A percentile compares a stretch with the other conserved stretches of the same genome.
Conservation (phyloP, 805 yeast genomes). For the Saccharomycopsis lassenensis region DNA sequence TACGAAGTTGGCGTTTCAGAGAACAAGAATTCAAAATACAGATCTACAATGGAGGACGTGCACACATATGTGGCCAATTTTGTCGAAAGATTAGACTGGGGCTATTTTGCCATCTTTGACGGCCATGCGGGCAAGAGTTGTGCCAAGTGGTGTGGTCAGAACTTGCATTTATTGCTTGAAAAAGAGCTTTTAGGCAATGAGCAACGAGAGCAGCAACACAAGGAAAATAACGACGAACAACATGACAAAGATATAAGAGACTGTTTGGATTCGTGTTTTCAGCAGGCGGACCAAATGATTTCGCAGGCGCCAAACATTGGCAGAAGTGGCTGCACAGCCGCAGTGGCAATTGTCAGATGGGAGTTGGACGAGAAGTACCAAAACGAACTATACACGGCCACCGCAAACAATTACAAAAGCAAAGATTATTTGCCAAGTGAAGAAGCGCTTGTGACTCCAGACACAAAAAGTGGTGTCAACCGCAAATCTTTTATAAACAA, state of each 20-base stretch:
- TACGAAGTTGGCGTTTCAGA: conserved; percentile 89
- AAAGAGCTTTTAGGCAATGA: conserved; percentile 36
- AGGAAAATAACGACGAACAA: neutral
- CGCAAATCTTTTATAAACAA: conserved; percentile 13
- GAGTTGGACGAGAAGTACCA: conserved; percentile 34
- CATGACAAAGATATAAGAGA: conserved; percentile 46
- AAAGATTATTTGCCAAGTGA: conserved; percentile 13
- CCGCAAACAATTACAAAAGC: conserved; percentile 12
- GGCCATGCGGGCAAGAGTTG: conserved; percentile 95
- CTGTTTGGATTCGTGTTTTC: conserved; percentile 57
- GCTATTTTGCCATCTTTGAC: conserved; percentile 90
- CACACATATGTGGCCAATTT: conserved; percentile 88
- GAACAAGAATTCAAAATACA: conserved; percentile 66
- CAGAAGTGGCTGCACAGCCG: conserved; percentile 89
- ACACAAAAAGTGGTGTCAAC: conserved; percentile 7
- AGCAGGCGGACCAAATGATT: conserved; percentile 63
- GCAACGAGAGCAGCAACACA: neutral
- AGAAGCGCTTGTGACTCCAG: neutral
- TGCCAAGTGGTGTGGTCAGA: conserved; percentile 90
- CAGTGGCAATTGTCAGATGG: conserved; percentile 85
- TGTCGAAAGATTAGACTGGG: conserved; percentile 87
- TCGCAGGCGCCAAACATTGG: conserved; percentile 41
- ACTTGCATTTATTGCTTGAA: conserved; percentile 61
- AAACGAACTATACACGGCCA: conserved; percentile 12
- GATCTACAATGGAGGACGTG: conserved; percentile 93